Percentiles rank a stretch among this genome's conserved stretches.
Evolutionary conservation across 495 filamentous ascomycete species (phyloP).

Genomic region (Tetracladium marchalianum): DNA sequence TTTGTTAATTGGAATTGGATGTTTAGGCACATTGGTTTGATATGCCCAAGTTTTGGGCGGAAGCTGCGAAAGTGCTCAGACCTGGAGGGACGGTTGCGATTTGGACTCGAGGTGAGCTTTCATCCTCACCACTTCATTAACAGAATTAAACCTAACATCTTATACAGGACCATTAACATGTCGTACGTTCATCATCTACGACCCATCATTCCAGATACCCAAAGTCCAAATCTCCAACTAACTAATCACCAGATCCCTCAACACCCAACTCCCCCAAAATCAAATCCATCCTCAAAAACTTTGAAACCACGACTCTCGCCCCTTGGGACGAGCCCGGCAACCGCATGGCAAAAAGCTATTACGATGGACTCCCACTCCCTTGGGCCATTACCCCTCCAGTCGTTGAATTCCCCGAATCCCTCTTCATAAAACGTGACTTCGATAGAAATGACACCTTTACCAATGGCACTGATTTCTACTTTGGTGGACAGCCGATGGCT

Average conservation of each 20-base stretch:
- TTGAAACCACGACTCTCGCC: slow-evolving; percentile 22
- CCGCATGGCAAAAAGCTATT: slow-evolving; percentile 23
- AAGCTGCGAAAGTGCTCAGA: slow-evolving; percentile 43
- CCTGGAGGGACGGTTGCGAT: slow-evolving; percentile 47
- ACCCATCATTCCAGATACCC: background rate
- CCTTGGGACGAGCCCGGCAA: slow-evolving; percentile 31
- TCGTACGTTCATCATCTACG: slow-evolving; percentile 1
- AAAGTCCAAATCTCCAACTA: no score
- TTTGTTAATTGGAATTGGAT: background rate
- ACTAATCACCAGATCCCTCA: slow-evolving; percentile 19
- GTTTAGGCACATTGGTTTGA: slow-evolving; percentile 51
- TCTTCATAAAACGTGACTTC: slow-evolving; percentile 21
- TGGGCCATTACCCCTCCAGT: slow-evolving; percentile 32
- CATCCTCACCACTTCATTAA: background rate
- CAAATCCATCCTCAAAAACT: slow-evolving; percentile 22
- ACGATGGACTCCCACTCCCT: slow-evolving; percentile 36
- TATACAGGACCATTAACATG: slow-evolving; percentile 8
- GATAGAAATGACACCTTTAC: slow-evolving; percentile 12
- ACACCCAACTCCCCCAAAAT: slow-evolving; percentile 26
- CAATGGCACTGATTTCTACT: slow-evolving; percentile 16
- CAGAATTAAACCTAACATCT: background rate
- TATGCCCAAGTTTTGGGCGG: slow-evolving; percentile 49
- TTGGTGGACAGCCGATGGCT: background rate
- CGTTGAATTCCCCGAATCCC: slow-evolving; percentile 28
- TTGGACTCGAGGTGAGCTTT: slow-evolving; percentile 28